Evolutionary conservation across 2,329 filamentous ascomycete species (phyloP).

Genomic region (Knufia petricola): DNA sequence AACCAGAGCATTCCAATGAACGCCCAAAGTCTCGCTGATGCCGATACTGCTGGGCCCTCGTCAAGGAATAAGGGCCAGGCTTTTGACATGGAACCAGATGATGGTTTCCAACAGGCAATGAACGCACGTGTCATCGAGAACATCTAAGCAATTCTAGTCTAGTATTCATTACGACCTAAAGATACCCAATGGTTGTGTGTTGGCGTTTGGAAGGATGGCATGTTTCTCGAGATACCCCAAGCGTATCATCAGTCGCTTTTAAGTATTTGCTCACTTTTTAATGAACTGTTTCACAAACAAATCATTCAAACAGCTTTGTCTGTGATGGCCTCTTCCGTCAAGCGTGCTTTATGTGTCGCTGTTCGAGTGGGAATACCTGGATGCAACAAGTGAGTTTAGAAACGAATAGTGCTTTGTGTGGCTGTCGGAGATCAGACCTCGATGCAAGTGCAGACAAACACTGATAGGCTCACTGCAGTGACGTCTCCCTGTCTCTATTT

Average conservation of each 20-base stretch:
- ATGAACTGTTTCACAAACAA: too few species aligned
- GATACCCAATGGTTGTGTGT: not conserved
- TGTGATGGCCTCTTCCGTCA: too few species aligned
- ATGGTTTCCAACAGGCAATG: conserved; percentile 69
- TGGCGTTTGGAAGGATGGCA: conserved; percentile 6
- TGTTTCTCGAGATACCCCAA: conserved; percentile 28
- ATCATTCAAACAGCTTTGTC: too few species aligned
- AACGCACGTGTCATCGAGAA: conserved; percentile 77
- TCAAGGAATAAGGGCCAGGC: conserved; percentile 36
- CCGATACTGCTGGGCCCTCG: conserved; percentile 42
- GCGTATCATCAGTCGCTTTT: conserved; percentile 29
- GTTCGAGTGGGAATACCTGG: too few species aligned
- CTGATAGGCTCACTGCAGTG: too few species aligned
- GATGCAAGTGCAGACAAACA: too few species aligned
- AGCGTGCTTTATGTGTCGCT: too few species aligned
- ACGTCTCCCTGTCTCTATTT: too few species aligned
- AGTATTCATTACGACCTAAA: not conserved
- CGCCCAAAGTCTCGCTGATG: conserved; percentile 38
- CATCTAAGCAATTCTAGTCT: conserved; percentile 47
- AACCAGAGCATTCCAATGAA: conserved; percentile 49
- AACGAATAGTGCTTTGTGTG: too few species aligned
- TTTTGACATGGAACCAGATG: conserved; percentile 31
- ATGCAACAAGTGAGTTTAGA: too few species aligned
- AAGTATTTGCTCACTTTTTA: not conserved
- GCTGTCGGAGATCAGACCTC: too few species aligned